Evolutionary conservation across 805 yeast genomes (phyloP).

Genomic region (Candida sphagnicola): DNA sequence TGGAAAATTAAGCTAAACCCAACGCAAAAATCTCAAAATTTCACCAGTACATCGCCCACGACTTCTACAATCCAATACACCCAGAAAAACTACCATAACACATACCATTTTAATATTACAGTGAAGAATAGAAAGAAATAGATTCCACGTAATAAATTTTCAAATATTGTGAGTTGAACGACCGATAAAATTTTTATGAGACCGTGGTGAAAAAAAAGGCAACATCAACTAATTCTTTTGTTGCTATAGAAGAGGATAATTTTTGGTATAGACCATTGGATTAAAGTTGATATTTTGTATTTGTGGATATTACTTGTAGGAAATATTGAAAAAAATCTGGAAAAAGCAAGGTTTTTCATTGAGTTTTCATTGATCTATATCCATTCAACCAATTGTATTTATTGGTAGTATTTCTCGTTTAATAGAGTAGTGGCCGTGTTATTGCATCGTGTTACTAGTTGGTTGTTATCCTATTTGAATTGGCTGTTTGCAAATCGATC

Average conservation of each 20-base stretch:
- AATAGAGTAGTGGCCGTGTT: too few species aligned
- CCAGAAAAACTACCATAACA: not conserved
- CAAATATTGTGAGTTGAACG: constrained; percentile 3
- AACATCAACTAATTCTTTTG: not conserved
- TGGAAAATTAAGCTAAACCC: too few species aligned
- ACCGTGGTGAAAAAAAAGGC: constrained; percentile 1
- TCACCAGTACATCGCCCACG: not conserved
- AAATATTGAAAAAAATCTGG: not conserved
- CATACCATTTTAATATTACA: not conserved
- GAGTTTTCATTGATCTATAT: too few species aligned
- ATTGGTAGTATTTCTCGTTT: too few species aligned
- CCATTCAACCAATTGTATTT: too few species aligned
- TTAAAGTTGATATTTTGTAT: not conserved
- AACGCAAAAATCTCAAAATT: too few species aligned
- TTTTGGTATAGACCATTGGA: not conserved
- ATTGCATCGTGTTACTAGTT: too few species aligned
- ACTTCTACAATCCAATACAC: not conserved
- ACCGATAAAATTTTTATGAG: constrained; percentile 3
- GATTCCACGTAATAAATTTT: constrained; percentile 1
- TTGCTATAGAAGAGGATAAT: not conserved
- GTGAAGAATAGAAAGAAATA: not conserved
- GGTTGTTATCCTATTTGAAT: too few species aligned
- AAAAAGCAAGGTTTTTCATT: not conserved
- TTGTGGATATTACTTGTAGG: not conserved
- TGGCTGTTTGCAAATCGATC: too few species aligned